Evolutionary conservation across 257 asterid species (phyloP).

Genomic region (Gentiana straminea): DNA sequence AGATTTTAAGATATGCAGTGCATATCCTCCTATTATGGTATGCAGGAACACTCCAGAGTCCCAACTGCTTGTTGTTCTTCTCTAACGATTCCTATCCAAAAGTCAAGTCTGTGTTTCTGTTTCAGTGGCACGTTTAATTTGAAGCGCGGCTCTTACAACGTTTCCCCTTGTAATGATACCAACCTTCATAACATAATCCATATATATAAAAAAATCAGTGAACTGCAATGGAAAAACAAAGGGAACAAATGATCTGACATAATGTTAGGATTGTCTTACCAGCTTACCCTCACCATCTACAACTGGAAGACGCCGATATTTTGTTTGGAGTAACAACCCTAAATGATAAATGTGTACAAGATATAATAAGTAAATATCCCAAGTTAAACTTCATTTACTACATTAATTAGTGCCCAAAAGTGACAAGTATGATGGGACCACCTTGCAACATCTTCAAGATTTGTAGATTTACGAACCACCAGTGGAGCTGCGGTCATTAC

Average conservation of each 20-base stretch:
- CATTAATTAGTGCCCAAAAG: not conserved
- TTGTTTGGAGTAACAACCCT: constrained; percentile 66
- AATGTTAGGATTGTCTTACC: constrained; percentile 28
- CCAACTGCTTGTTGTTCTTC: no score
- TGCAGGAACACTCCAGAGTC: no score
- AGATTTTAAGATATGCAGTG: no score
- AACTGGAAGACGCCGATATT: constrained; percentile 75
- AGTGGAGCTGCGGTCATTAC: constrained; percentile 80
- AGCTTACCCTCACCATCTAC: constrained; percentile 67
- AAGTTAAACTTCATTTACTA: not conserved
- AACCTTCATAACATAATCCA: constrained; percentile 16
- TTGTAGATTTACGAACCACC: constrained; percentile 65
- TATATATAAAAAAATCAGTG: no score
- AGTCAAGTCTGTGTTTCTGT: constrained; percentile 9
- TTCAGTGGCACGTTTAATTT: constrained; percentile 31
- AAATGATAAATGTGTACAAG: constrained; percentile 9
- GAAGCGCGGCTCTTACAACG: constrained; percentile 44
- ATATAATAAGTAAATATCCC: not conserved
- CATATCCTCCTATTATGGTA: no score
- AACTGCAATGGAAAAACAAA: no score
- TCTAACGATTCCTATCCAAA: no score
- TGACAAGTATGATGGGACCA: constrained; percentile 20
- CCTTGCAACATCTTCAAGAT: constrained; percentile 95
- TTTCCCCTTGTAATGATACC: constrained; percentile 43
- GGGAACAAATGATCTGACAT: no score